These are phyloP conservation scores for Ormosia semicastrata DNA, from an alignment of 306 rosid genomes.

Conservation along the genomic window DNA sequence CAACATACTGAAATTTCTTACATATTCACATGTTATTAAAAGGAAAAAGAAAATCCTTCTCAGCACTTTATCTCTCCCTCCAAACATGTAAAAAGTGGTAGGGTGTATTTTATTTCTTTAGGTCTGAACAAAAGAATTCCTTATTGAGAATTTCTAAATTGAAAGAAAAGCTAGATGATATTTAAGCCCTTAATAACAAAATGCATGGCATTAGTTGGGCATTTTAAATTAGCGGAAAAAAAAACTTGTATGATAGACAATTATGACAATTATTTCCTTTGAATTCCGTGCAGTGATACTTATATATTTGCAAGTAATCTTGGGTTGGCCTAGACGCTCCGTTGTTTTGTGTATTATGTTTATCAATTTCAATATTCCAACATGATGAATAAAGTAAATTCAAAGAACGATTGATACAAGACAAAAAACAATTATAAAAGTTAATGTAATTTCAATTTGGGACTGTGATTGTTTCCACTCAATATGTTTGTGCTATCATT, in stretches of 20 bases:
- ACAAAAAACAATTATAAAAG: no score
- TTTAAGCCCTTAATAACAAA: not conserved
- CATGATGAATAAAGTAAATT: no score
- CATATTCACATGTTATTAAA: slow-evolving; percentile 39
- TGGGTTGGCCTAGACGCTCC: no score
- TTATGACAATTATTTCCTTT: not conserved
- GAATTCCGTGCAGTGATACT: not conserved
- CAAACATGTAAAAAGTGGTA: no score
- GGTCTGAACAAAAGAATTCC: not conserved
- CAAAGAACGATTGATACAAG: no score
- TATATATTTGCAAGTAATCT: not conserved
- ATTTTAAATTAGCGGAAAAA: not conserved
- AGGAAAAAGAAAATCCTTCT: not conserved
- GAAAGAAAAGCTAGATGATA: not conserved
- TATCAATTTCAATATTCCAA: no score
- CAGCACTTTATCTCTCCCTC: not conserved
- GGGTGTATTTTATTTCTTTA: slow-evolving; percentile 1
- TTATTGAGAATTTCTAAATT: slow-evolving; percentile 11
- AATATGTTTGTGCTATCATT: no score
- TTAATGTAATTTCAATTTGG: no score
- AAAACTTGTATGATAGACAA: not conserved
- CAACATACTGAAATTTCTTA: slow-evolving; percentile 35
- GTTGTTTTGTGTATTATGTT: no score
- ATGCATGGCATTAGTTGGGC: not conserved
- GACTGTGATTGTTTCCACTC: no score